Evolutionary conservation across 1,139 yeast genomes (phyloP), one percentile per base, ranked within the genome.

Genomic region (Suhomyces choctaworum): DNA sequence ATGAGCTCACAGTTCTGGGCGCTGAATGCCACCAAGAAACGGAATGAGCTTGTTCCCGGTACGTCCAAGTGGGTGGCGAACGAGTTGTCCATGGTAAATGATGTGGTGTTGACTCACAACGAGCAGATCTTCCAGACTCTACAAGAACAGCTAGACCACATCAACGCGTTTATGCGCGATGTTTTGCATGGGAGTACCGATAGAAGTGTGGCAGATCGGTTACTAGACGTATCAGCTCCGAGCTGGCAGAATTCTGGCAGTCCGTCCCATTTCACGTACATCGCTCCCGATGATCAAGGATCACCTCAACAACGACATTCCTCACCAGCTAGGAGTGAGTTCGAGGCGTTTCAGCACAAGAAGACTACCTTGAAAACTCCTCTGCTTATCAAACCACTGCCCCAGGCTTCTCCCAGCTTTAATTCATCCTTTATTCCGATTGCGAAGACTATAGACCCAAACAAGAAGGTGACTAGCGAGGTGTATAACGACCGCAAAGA

Each of bases 21-120:
- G 16, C 51, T 62, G 31, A 51, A 51, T 25, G 68, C 68, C 25
- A 56, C 67, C 32, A 53, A 52, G 43, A 56, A 52, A 40, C 47
- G 47, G 21, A 44, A 47, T 24, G 61, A 52, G 28, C 47, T 52
- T n/a, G 64, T 62, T 3, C 70, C 72, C 1, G 73, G 72, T 2
- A 56, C 70, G 4, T 64, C 71, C 7, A 56, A 52, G 42, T 66
- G 70, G 70, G 58, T 66, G 7, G 63, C 69, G 9, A 54, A 52
- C 25, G 66, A 63, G 40, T 44, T 66, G 29, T 50, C 55, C 30
- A 51, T 50, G 26, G 60, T 60, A 44, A 59, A 62, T 40, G 48
- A 54, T 21, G 51, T 49, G 16, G 66, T 62, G 13, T 47, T 60
- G n/a, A 44, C 52, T 3, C 50, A 48, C 32, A 47, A 54, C 25